Conservation (phyloP, 1,139 yeast genomes). For the Candida sp. region DNA sequence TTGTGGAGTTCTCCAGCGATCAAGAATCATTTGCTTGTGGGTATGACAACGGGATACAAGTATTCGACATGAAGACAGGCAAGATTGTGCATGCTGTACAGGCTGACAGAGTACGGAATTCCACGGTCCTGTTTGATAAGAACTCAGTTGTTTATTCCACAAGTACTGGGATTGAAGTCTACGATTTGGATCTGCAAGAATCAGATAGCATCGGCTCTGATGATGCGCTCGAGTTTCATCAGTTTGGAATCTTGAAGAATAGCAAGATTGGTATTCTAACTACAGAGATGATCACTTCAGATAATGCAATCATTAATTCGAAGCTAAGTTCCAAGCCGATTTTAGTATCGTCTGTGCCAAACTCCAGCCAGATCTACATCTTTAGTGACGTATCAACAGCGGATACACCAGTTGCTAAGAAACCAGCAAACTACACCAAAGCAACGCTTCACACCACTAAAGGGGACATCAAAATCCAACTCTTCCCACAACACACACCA, state of each 20-base stretch:
- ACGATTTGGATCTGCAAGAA: background rate
- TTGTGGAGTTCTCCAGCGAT: background rate
- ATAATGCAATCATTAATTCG: conserved; percentile 37
- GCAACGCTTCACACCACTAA: conserved; percentile 45
- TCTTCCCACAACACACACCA: conserved; percentile 43
- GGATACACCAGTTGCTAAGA: background rate
- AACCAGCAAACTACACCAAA: conserved; percentile 9
- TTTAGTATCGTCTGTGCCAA: conserved; percentile 32
- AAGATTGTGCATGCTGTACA: conserved; percentile 5
- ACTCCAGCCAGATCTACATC: conserved; percentile 25
- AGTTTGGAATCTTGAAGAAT: background rate
- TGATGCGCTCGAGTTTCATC: background rate
- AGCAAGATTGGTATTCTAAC: background rate
- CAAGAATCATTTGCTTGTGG: conserved; percentile 3
- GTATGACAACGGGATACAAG: background rate
- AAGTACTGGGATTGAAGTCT: background rate
- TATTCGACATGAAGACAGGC: conserved; percentile 3
- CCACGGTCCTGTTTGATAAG: conserved; percentile 7
- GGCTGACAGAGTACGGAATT: conserved; percentile 3
- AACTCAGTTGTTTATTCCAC: conserved; percentile 11
- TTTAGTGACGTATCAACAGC: conserved; percentile 22
- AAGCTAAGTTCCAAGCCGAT: conserved; percentile 34
- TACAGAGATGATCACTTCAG: conserved; percentile 39
- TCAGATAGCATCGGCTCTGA: background rate
- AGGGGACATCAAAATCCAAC: conserved; percentile 46